Evolutionary conservation across 495 filamentous ascomycete species (phyloP).

Genomic region (Lophiotrema nucula): DNA sequence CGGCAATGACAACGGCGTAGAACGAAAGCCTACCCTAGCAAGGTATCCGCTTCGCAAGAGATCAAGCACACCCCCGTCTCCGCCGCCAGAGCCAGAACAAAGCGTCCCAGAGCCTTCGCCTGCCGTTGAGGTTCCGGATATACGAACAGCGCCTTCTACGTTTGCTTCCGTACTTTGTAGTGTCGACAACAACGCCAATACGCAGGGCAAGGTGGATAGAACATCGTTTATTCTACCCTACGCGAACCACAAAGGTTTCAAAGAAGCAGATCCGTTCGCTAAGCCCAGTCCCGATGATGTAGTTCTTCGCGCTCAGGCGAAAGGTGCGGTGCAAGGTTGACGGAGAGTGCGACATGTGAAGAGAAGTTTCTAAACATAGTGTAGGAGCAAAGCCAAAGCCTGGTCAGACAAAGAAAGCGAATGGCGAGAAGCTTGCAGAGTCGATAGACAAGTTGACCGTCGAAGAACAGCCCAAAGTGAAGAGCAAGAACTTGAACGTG

Average conservation of each 20-base stretch:
- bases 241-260: conserved; percentile 47
- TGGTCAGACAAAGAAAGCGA: conserved; percentile 44
- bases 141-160: conserved; percentile 42
- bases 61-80: neutral
- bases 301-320: conserved; percentile 79
- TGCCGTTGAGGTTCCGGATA: conserved; percentile 24
- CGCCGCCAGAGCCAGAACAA: conserved; percentile 10
- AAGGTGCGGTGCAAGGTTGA: conserved; percentile 64
- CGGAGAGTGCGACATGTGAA: neutral
- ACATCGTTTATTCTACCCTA: too few species aligned
- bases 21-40: conserved; percentile 1
- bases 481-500: conserved; percentile 85
- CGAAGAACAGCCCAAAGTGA: conserved; percentile 68
- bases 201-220: too few species aligned
- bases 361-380: conserved; percentile 38
- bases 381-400: conserved; percentile 47
- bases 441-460: conserved; percentile 59
- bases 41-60: conserved; percentile 22
- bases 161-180: conserved; percentile 64
- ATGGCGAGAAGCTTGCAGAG: conserved; percentile 44
- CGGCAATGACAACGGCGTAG: neutral
- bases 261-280: conserved; percentile 68
- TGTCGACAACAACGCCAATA: neutral
- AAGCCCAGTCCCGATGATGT: conserved; percentile 93
- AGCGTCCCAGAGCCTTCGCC: conserved; percentile 3